Conservation (phyloP, 371 early-diverging fungal genomes). For the Rhizopus arrhizus region DNA sequence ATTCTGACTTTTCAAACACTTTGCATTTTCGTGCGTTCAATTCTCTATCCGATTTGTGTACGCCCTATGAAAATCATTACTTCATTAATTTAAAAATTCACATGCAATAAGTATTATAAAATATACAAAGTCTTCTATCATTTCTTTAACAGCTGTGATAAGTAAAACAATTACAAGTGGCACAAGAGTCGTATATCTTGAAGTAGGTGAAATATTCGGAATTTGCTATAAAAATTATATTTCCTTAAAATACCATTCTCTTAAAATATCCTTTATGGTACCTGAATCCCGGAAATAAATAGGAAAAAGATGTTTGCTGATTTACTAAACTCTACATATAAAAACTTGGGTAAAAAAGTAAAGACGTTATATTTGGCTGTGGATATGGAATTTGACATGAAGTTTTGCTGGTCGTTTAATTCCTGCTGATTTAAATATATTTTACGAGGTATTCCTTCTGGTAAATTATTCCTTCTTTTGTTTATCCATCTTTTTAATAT, state of each 20-base stretch:
- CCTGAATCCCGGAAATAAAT: constrained; percentile 84
- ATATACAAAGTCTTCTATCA: constrained; percentile 89
- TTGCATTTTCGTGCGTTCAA: constrained; percentile 74
- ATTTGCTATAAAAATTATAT: constrained; percentile 67
- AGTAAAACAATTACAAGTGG: constrained; percentile 90
- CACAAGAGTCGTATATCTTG: constrained; percentile 86
- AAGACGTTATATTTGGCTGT: constrained; percentile 89
- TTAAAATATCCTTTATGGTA: constrained; percentile 16
- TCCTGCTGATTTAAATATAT: constrained; percentile 83
- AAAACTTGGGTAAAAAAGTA: constrained; percentile 90
- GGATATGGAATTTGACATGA: constrained; percentile 78
- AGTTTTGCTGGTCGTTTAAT: constrained; percentile 72
- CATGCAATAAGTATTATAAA: not conserved
- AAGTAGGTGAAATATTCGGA: constrained; percentile 81
- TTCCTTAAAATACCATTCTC: constrained; percentile 1
- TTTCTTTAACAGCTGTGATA: constrained; percentile 95
- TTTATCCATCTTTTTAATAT: constrained; percentile 4
- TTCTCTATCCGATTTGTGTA: constrained; percentile 74
- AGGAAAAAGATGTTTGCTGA: constrained; percentile 96
- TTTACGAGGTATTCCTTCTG: constrained; percentile 56
- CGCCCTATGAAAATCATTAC: constrained; percentile 31
- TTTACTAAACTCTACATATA: constrained; percentile 93
- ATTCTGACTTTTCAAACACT: constrained; percentile 64
- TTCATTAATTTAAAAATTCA: not conserved
- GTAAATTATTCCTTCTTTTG: constrained; percentile 4